Conservation (phyloP, 2,329 filamentous ascomycete genomes). For the Arthrobotrys sinensis region DNA sequence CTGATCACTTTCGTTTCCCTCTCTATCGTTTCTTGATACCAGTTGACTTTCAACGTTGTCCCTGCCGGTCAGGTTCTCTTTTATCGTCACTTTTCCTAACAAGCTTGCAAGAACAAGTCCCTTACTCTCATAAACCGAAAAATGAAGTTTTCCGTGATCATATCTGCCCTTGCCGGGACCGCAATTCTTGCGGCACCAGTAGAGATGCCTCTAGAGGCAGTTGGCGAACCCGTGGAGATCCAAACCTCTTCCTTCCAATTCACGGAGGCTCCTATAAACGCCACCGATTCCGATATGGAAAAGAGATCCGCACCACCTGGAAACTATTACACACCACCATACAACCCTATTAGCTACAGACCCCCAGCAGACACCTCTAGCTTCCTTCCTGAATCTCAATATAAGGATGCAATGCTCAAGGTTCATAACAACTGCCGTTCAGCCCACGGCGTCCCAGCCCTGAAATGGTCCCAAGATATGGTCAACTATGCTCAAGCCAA, state of each 20-base stretch:
- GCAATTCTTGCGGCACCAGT: slow-evolving; percentile 27
- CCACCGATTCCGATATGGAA: neutral
- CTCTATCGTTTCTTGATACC: slow-evolving; percentile 5
- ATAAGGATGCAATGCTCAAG: slow-evolving; percentile 33
- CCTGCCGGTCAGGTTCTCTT: slow-evolving; percentile 27
- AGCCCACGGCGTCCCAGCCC: slow-evolving; percentile 18
- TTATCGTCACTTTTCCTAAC: neutral
- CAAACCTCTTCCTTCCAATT: slow-evolving; percentile 12
- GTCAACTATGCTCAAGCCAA: slow-evolving; percentile 42
- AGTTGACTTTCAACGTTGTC: neutral
- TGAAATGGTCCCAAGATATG: slow-evolving; percentile 33
- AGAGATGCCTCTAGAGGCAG: neutral
- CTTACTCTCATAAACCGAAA: neutral
- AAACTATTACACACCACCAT: slow-evolving; percentile 14
- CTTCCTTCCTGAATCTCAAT: slow-evolving; percentile 36
- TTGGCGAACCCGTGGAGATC: slow-evolving; percentile 25
- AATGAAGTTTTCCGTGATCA: slow-evolving; percentile 45
- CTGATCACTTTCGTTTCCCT: neutral
- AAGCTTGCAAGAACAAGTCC: neutral
- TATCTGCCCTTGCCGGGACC: slow-evolving; percentile 35
- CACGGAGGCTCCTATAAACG: neutral
- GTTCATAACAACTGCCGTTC: slow-evolving; percentile 33
- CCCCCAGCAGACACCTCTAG: slow-evolving; percentile 21
- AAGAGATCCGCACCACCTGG: slow-evolving; percentile 21
- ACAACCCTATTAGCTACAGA: slow-evolving; percentile 23